These are phyloP conservation scores for Nicotiana tabacum DNA, from an alignment of 257 asterid genomes.

Conservation along the genomic window DNA sequence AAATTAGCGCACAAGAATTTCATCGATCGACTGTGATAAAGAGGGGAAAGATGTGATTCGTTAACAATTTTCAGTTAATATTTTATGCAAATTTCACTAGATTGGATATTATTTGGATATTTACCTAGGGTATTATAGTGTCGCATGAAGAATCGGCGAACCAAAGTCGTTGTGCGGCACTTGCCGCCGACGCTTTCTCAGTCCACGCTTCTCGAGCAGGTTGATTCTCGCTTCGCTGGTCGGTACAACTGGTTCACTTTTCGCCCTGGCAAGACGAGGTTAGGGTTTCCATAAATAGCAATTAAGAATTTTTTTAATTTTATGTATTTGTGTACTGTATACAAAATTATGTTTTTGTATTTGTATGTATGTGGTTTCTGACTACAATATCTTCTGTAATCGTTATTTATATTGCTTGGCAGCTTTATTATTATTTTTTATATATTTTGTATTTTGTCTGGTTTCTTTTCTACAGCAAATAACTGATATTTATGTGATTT, in stretches of 20 bases:
- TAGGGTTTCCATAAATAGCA: constrained; percentile 17
- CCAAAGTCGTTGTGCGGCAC: constrained; percentile 98
- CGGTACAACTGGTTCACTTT: constrained; percentile 73
- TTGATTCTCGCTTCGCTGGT: constrained; percentile 82
- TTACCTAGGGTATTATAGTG: constrained; percentile 52
- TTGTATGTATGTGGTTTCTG: not conserved
- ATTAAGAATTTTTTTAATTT: not conserved
- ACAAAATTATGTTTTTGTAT: not conserved
- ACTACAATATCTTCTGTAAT: not conserved
- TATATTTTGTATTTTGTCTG: too few relatives aligned
- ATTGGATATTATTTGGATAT: constrained; percentile 5
- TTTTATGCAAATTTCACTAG: not conserved
- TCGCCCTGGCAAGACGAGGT: constrained; percentile 79
- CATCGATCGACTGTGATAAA: constrained; percentile 13
- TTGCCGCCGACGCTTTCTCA: constrained; percentile 95
- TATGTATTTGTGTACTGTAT: not conserved
- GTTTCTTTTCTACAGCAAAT: too few relatives aligned
- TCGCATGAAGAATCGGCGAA: constrained; percentile 91
- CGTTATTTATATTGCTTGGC: not conserved
- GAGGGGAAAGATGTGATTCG: constrained; percentile 42
- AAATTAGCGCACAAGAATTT: constrained; percentile 40
- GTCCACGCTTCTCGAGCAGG: constrained; percentile 74
- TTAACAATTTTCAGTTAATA: constrained; percentile 25
- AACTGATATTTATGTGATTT: too few relatives aligned
- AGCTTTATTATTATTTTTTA: not conserved